Evolutionary conservation across 257 asterid genomes (phyloP), one percentile per base, ranked within the genome.

Genomic region (Lantana camara): DNA sequence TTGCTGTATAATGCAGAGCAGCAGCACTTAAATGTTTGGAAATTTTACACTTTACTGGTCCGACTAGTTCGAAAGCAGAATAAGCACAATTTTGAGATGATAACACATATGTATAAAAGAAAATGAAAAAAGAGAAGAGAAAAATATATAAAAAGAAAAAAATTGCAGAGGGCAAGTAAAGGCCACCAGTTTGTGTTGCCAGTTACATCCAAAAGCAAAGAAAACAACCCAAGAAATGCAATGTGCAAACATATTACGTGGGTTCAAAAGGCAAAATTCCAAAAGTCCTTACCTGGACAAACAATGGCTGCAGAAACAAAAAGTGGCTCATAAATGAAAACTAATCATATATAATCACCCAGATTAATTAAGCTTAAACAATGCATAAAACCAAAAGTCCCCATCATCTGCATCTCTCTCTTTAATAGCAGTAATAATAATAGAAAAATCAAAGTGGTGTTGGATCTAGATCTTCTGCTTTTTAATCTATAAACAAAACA

Each of bases 401-500:
- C 78, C 79, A 81, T 78, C 79, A 81, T 78, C 72, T 61, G 69
- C 83, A 73, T 82, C 83, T 73, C 79, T 62, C 34, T 64, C 9
- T 71, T 73, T 69, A 79, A 71, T 68, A 63, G 53, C 72, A 61
- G n/a, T n/a, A n/a, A 63, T 76, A 83, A 78, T 75, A 80, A 80
- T 81, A 79, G 68, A 73, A 82, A 78, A 84, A 61, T 74, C 51
- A 74, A 82, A 77, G 84, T 80, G 79, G 54, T 71, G 54, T 82
- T 74, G 91, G 95, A 91, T 91, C 96, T 75, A 88, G 91, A 84
- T 84, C 98, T 85, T 77, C 84, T 77, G 59, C 69, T 74, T 65
- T 35, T 82, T 66, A 65, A 65, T 73, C 85, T 85, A 90, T 82
- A 85, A 82, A 85, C 89, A 81, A 85, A 80, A 79, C 89, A 85